Evolutionary conservation across 495 filamentous ascomycete species (phyloP), one percentile per base, ranked within the genome.

Genomic region (Aspergillus sclerotioniger): DNA sequence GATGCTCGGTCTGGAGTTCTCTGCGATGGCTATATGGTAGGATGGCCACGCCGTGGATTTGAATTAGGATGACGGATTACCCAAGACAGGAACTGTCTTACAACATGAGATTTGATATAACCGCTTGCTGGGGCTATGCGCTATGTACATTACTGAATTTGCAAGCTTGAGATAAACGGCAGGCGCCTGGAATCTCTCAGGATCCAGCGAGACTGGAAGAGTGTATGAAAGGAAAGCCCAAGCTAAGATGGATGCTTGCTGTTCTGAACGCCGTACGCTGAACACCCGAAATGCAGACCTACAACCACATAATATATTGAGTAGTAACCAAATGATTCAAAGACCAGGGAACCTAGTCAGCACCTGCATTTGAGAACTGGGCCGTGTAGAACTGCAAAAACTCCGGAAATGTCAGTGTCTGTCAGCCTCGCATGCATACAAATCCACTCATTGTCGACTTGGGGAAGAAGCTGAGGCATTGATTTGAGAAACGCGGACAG

Each of bases 301-400:
- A 41, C 17, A 28, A 50, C 20, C 31, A 56, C 28, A 20, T 46
- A 41, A 28, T 39, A 21, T 29, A 31, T 16, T 16, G 39, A 28
- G 19, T 41, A 32, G 31, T 37, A 28, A 46, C 17, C 20, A 47
- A 35, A 16, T 33, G n/a, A 16, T 44, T 41, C 31, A 25, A 2
- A 33, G 25, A 32, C 31, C 31, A n/a, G 16, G 28, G 16, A 6
- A 19, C 13, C 53, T 49, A 49, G 57, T 45, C 51, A 16, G 35
- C 43, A 62, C 51, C 37, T 32, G 71, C 69, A 55, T 69, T 74
- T 16, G 73, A 69, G 53, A 79, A 78, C 56, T 78, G 73, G 10
- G 71, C 68, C 29, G 67, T 67, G 51, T 80, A 77, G 58, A 72
- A 76, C 73, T 79, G 68, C 67, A 76, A 51, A 51, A 77, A 71